A percentile compares a stretch with the other conserved stretches of the same genome.
Conservation (phyloP, 306 rosid genomes). For the Casuarina equisetifolia region DNA sequence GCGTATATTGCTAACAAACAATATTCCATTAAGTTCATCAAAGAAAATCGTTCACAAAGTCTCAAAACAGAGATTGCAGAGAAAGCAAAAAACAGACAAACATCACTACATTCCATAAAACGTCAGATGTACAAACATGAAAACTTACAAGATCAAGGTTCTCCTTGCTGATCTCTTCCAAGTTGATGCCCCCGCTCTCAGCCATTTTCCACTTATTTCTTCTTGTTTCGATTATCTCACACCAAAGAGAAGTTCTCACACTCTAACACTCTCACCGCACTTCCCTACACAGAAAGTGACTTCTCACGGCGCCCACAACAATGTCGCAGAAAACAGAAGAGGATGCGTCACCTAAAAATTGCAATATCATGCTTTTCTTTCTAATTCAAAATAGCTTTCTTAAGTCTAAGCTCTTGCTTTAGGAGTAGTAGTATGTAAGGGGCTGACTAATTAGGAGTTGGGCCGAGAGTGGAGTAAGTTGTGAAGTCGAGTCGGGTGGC, state of each 20-base stretch:
- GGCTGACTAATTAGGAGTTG: too few species aligned
- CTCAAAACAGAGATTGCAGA: too few species aligned
- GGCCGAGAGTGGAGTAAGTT: too few species aligned
- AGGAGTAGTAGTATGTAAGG: neutral
- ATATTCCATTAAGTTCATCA: too few species aligned
- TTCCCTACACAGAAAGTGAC: neutral
- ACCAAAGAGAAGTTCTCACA: neutral
- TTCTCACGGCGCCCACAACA: neutral
- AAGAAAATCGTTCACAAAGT: too few species aligned
- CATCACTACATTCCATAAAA: neutral
- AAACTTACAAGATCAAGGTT: conserved; percentile 64
- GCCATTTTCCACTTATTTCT: conserved; percentile 20
- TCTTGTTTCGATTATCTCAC: neutral
- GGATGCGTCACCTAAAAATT: neutral
- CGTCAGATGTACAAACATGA: neutral
- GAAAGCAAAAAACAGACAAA: neutral
- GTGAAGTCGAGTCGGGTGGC: too few species aligned
- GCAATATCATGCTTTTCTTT: neutral
- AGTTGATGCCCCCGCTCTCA: conserved; percentile 22
- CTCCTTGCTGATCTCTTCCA: conserved; percentile 82
- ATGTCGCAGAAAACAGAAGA: neutral
- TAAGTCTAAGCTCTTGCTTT: too few species aligned
- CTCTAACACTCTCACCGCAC: neutral
- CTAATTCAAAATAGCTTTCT: neutral
- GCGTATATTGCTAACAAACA: too few species aligned